Evolutionary conservation across 345 rosid genomes (phyloP).

Genomic region (Pugionium dolabratum): DNA sequence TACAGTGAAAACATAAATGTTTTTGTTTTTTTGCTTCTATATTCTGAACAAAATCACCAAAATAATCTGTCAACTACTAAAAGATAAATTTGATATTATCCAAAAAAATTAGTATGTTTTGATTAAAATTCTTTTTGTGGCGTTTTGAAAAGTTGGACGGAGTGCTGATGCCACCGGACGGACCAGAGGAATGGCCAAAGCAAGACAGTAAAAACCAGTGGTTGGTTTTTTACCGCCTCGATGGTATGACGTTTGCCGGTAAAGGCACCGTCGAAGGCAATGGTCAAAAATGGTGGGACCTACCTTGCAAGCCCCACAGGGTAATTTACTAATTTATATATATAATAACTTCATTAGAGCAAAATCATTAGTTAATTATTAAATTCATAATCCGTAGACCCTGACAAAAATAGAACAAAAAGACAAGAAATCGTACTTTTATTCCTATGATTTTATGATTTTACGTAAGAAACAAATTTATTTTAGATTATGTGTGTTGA

Average conservation of each 20-base stretch:
- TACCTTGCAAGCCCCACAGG: slow-evolving; percentile 98
- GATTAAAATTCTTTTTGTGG: no score
- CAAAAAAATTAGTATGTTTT: no score
- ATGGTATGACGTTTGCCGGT: slow-evolving; percentile 66
- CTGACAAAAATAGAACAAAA: no score
- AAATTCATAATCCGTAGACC: no score
- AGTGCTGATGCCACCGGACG: slow-evolving; percentile 81
- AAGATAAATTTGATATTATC: no score
- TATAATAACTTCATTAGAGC: no score
- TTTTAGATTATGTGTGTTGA: background rate
- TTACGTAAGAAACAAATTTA: background rate
- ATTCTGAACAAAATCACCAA: no score
- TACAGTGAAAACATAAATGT: background rate
- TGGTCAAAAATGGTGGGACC: slow-evolving; percentile 97
- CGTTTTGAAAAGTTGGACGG: slow-evolving; percentile 61
- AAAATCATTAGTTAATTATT: background rate
- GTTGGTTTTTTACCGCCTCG: slow-evolving; percentile 84
- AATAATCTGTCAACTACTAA: no score
- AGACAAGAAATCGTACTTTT: slow-evolving; percentile 4
- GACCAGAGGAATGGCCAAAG: slow-evolving; percentile 86
- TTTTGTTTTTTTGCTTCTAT: no score
- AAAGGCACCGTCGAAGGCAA: slow-evolving; percentile 91
- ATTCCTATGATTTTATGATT: background rate
- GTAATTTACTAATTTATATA: slow-evolving; percentile 40
- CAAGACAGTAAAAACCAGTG: slow-evolving; percentile 75